Base-by-base conservation (phyloP, 768 basidiomycete genomes). In the Mycena polygramma region DNA sequence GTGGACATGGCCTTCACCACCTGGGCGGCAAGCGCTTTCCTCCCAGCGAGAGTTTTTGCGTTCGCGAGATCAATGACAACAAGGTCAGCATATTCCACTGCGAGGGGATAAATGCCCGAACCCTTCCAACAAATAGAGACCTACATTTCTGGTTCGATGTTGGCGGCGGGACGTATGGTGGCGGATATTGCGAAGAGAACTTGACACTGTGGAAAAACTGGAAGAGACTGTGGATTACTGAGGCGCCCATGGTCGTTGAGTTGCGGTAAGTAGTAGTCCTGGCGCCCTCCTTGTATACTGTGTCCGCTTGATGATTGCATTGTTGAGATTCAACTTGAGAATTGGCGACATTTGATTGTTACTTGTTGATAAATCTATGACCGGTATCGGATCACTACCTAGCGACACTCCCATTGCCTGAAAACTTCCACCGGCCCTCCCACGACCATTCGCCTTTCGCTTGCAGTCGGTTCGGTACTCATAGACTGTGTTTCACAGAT, bases 71-170 rank as follows among this genome's bases (percentile, higher is more conserved):
- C 83, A 64, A 85, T 78, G 51, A 81, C 74, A 1, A 79, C 75
- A 24, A 86, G 81, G 43, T 83, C 80, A 11, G 80, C 85, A 75
- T 80, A 85, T 24, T 84, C 82, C 75, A 85, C 84, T 86, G 36
- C 19, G 2, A 55, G 17, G 7, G 22, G 46, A 6, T 24, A 37
- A 13, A 13, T 20, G 17, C n/a, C 54, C 2, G 14, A 35, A 19
- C 41, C 4, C 45, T 36, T 1, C 2, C 15, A 15, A 46, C n/a
- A 57, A 6, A 13, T 10, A 7, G n/a, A 14, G 11, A 46, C 60
- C 4, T 54, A 62, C 69, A 52, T 1, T 62, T 57, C 36, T 71
- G 65, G 8, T 62, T 71, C 53, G 70, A 61, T 6, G 59, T 37
- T 10, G 64, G 60, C 9, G 66, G 70, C 1, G 70, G 59, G 61